Conservation (phyloP, 1,284 basidiomycete genomes). For the Macrocystidia cucumis region DNA sequence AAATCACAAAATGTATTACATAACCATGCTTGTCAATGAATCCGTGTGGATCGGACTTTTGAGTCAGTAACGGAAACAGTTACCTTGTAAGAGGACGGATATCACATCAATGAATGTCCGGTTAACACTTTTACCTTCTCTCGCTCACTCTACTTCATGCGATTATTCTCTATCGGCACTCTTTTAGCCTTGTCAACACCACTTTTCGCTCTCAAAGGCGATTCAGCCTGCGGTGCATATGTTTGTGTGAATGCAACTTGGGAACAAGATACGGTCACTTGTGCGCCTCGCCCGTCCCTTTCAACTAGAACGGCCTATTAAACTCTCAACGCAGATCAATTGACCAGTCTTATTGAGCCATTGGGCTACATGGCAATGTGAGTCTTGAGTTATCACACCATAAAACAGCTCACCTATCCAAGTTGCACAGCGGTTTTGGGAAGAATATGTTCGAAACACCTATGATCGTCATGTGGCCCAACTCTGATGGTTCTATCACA, state of each 20-base stretch:
- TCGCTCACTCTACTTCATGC: too few species aligned
- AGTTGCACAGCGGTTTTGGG: conserved; percentile 42
- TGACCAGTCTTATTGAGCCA: conserved; percentile 30
- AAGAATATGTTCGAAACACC: conserved; percentile 35
- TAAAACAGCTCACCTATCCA: too few species aligned
- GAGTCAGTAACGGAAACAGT: too few species aligned
- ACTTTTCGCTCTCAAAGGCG: conserved; percentile 24
- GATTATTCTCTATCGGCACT: too few species aligned
- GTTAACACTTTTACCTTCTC: too few species aligned
- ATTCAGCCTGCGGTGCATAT: conserved; percentile 31
- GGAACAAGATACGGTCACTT: conserved; percentile 31
- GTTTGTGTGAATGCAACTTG: conserved; percentile 41
- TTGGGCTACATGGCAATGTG: conserved; percentile 53
- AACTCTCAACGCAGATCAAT: conserved; percentile 37
- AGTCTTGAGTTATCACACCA: conserved; percentile 11
- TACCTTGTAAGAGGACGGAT: too few species aligned
- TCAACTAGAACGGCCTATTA: background rate
- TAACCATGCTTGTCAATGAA: too few species aligned
- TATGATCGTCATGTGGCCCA: conserved; percentile 40
- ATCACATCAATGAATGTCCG: too few species aligned
- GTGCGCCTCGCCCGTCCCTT: conserved; percentile 19
- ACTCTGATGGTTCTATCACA: conserved; percentile 31
- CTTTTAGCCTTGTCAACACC: too few species aligned
- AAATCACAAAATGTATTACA: too few species aligned
- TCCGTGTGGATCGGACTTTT: too few species aligned